Evolutionary conservation across 352 stramenopile genomes (phyloP), one percentile per base, ranked within the genome.

Genomic region (Phytophthora syringae): DNA sequence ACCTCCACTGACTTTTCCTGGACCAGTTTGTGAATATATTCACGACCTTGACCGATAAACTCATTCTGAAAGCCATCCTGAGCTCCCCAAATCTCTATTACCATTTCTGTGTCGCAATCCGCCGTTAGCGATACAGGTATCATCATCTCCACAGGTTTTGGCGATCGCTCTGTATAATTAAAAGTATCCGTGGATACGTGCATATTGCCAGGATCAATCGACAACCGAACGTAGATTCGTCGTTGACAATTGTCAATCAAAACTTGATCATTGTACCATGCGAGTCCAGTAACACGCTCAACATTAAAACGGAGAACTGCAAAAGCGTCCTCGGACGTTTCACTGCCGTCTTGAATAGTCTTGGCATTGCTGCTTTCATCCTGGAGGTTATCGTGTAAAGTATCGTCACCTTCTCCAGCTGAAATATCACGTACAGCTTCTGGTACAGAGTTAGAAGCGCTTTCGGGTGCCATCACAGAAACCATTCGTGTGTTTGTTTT

Each of bases 401-500:
- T 0, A 5, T 32, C 12, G 3, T 32, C n/a, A n/a, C 13, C 22
- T 63, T 72, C 49, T 52, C 2, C 50, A 2, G 16, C 4, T 55
- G 52, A 28, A 22, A 39, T 32, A 16, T 50, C 32, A 18, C 11
- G 13, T 13, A 30, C 11, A 24, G 0, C 13, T 7, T 16, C 25
- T 30, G 15, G 11, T 42, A 9, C 30, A 22, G 40, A 20, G 18
- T 20, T 34, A 40, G 10, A 10, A n/a, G 21, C 25, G 18, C 52
- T 37, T 34, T 43, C 15, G 5, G 21, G 21, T 25, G 20, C 25
- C 37, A 11, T 25, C 27, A 40, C 22, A 48, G 39, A 56, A 47
- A 37, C 15, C 64, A 69, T 72, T 52, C 30, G 45, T 21, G 42
- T 13, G 55, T 22, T 39, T 24, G 12, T 10, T 40, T 51, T 9